phyloP scores from a whole-genome alignment of 1,139 yeast genomes.

The Lodderomyces metapsilosis region DNA sequence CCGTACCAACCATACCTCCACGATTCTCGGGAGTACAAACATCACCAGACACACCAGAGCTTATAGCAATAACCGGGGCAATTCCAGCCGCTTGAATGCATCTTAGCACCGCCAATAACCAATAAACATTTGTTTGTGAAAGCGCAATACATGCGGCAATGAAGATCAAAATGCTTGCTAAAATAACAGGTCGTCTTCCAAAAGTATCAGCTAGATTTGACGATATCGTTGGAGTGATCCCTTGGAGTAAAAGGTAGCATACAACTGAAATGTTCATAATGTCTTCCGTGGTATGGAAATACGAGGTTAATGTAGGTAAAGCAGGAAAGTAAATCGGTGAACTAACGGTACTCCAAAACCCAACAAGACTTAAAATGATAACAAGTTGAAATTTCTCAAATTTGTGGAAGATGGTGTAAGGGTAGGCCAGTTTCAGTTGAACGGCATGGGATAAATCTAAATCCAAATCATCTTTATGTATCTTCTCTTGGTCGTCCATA shows the following conservation, averaged over 20 bases:
- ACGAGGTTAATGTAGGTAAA: constrained; percentile 30
- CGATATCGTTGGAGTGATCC: constrained; percentile 34
- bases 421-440: constrained; percentile 8
- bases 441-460: neutral
- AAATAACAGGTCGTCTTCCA: constrained; percentile 37
- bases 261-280: constrained; percentile 36
- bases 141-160: constrained; percentile 36
- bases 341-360: constrained; percentile 41
- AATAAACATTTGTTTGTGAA: constrained; percentile 32
- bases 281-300: constrained; percentile 26
- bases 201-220: constrained; percentile 35
- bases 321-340: constrained; percentile 45
- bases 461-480: neutral
- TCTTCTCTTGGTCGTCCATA: neutral
- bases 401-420: constrained; percentile 19
- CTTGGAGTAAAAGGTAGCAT: constrained; percentile 38
- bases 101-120: constrained; percentile 36
- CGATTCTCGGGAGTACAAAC: constrained; percentile 35
- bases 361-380: constrained; percentile 29
- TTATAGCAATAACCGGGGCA: constrained; percentile 40
- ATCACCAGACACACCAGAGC: constrained; percentile 43
- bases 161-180: constrained; percentile 26
- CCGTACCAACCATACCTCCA: constrained; percentile 41
- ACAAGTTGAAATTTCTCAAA: constrained; percentile 20
- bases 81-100: constrained; percentile 43